Evolutionary conservation across 1,139 yeast genomes (phyloP).

Genomic region (Yamadazyma diddensiae): DNA sequence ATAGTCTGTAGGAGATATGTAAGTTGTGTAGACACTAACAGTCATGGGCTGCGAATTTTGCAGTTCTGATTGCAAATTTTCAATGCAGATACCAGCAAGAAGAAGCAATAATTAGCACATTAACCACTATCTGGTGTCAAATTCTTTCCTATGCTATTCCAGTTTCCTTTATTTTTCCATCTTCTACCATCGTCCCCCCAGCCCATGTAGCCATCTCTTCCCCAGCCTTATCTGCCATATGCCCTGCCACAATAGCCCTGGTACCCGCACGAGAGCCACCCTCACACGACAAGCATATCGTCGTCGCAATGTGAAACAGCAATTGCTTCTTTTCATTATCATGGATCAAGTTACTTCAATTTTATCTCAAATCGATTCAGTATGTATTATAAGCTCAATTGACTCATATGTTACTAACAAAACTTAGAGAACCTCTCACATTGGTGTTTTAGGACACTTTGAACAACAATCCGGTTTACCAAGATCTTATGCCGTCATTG

Average conservation of each 20-base stretch:
- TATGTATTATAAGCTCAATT: conserved; percentile 9
- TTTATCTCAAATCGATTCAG: conserved; percentile 15
- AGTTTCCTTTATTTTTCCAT: too few relatives aligned
- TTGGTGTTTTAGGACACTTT: conserved; percentile 33
- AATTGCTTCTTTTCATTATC: conserved; percentile 1
- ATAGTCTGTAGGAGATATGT: conserved; percentile 2
- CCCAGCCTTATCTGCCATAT: too few relatives aligned
- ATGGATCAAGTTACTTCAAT: conserved; percentile 17
- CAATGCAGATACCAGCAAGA: too few relatives aligned
- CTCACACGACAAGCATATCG: too few relatives aligned
- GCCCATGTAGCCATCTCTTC: too few relatives aligned
- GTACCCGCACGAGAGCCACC: too few relatives aligned
- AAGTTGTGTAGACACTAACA: conserved; percentile 2
- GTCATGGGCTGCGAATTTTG: not conserved
- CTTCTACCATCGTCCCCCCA: too few relatives aligned
- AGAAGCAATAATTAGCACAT: too few relatives aligned
- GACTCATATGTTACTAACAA: not conserved
- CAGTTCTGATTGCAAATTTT: not conserved
- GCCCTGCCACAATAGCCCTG: too few relatives aligned
- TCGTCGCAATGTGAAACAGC: conserved; percentile 1
- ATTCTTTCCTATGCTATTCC: too few relatives aligned
- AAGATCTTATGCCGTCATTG: conserved; percentile 81
- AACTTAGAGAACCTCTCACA: conserved; percentile 8
- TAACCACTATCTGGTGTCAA: too few relatives aligned
- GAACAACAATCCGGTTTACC: conserved; percentile 74